Base-by-base conservation (phyloP, 768 basidiomycete genomes). In the Boletus subcaerulescens region DNA sequence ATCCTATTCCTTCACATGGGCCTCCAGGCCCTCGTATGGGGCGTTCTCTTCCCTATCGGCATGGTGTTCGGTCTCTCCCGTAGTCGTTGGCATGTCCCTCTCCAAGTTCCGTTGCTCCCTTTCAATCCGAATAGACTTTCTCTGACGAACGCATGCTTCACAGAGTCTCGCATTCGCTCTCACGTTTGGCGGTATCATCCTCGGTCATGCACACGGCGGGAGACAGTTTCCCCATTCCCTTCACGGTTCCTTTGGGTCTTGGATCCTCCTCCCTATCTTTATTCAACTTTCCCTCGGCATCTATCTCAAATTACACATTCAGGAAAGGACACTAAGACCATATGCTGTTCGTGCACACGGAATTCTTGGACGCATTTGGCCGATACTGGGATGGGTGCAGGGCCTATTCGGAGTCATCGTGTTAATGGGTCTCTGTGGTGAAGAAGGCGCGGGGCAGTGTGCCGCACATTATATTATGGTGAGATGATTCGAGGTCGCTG, bases 301-400 rank as follows among this genome's bases (percentile, higher is more conserved):
- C 42, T 98, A 96, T 72, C 85, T 98, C 61, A 97, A 96, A 72
- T 74, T 95, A 8, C 95, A 97, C 69, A 86, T 97, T 26, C 80
- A 94, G 57, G 91, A 96, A 71, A 77, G 78, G 55, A 82, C 85
- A 2, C 57, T 86, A 11, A 79, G 94, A 39, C 88, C 87, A 1
- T 88, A 78, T 64, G 84, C 85, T 0, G 89, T 92, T 5, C 69
- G 73, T 4, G 73, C 74, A 1, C 94, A 96, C 60, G 87, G 90
- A 0, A 61, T 90, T n/a, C 71, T 97, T 15, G 94, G 94, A 14
- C 94, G 89, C 67, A 57, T 76, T 11, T 97, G 89, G 67, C 93
- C 94, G 0, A 73, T 96, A 52, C 63, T 96, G 10, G 94, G 87
- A 8, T 96, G 94, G 94, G 77, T 77, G 1, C 94, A 97, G 69